Base-by-base conservation (phyloP, 805 yeast species). In the Kluyveromyces nonfermentans region DNA sequence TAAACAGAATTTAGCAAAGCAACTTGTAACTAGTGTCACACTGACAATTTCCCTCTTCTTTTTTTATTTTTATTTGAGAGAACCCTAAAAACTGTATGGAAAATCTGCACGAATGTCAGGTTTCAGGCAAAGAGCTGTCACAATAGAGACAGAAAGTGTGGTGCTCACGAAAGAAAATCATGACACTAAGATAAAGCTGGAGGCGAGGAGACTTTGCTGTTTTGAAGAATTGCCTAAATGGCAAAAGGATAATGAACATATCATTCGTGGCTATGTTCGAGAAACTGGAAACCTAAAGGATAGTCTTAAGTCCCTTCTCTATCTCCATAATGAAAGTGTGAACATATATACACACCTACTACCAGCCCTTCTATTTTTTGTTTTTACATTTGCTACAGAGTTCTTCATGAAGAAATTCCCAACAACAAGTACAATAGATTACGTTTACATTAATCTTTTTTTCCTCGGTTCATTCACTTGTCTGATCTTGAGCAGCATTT, bases 191-290 rank as follows among this genome's bases (percentile, higher is more conserved):
- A 16, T 33, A 20, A 15, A 9, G 19, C 4, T n/a, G 6, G 18
- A 19, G 17, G 32, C 38, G n/a, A 47, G 46, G 28, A 49, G 46
- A 33, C 40, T 59, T 1, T 55, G 50, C 33, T 47, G 52, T 5
- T 62, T 59, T 59, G 50, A 78, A 49, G 82, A 82, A 50, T 59
- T 84, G 12, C 85, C 81, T 17, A 74, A 67, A 7, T 83, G 93
- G 93, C 88, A 82, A 54, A 69, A 72, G 46, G 90, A 83, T 53
- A 83, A 83, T 56, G 82, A 77, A 50, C 80, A 60, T 54, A 82
- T 83, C 33, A 54, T 67, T 22, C 64, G 76, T 1, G 85, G 86
- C 6, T 83, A 83, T 54, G 80, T 83, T 16, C 68, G 64, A 25
- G 77, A 74, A 43, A 75, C 84, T 1, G 53, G 59, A 32, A 74